Base-by-base conservation (phyloP, 805 yeast genomes). In the Starmerella tilneyi region DNA sequence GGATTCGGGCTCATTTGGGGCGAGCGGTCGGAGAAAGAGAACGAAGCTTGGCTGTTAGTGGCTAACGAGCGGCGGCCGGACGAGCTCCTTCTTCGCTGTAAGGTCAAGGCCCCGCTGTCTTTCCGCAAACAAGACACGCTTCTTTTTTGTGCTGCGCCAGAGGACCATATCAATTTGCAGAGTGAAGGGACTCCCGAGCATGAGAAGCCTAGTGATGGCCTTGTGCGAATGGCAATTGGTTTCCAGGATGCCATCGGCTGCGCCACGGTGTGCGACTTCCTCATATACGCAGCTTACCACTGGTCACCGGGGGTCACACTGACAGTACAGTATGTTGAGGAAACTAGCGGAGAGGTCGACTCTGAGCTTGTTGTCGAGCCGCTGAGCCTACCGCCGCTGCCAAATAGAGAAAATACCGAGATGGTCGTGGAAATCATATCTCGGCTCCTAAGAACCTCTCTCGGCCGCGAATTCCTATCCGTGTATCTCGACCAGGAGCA, bases 171-270 rank as follows among this genome's bases (percentile, higher is more conserved):
- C 15, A 5, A n/a, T n/a, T n/a, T n/a, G n/a, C n/a, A n/a, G n/a
- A n/a, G n/a, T n/a, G n/a, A n/a, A n/a, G n/a, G n/a, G n/a, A n/a
- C n/a, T n/a, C n/a, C 12, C 13, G 46, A 35, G 28, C 21, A 7
- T 19, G 34, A 27, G 39, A n/a, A 9, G 31, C 41, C 11, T 13
- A 27, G 39, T 17, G 19, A 24, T 17, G 41, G 40, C 16, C 27
- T 34, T 3, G 80, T 7, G 54, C 54, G 36, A 94, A 85, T 61
- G 51, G 97, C 97, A 1, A 68, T 89, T 20, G 81, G 94, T 37
- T 89, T 89, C 62, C 96, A 89, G 62, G 96, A 86, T 56, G 78
- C 84, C 28, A 81, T 80, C 37, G 97, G 96, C 0, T 89, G 98
- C 62, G 74, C 83, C 11, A 74, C 78, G 6, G 58, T 88, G 35